Base-by-base conservation (phyloP, 768 basidiomycete species). In the Coprinopsis cinerea region DNA sequence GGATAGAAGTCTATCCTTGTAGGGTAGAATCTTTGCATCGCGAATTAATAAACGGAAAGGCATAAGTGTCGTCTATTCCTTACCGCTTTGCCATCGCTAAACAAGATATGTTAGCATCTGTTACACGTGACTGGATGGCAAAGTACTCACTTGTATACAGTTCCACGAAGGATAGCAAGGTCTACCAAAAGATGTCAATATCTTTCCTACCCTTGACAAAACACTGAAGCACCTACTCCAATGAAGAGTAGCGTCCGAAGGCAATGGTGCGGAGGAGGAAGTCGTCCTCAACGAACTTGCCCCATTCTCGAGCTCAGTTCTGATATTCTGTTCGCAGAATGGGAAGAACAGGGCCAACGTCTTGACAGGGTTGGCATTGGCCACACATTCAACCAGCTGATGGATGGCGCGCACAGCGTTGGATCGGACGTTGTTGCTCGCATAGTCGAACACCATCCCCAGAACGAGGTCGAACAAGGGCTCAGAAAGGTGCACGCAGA, bases 361-460 rank as follows among this genome's bases (percentile, higher is more conserved):
- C 67, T 91, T 91, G 44, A 62, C 68, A 3, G 91, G 81, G 57
- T 90, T 68, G 17, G 88, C 87, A 51, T 90, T 87, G 3, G 91
- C 85, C 20, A 94, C 78, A 59, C 88, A 89, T 65, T 88, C 83
- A 27, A 93, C 85, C 3, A 96, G 72, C 55, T 90, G 84, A 57
- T 92, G 88, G 23, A 93, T 86, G 2, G 86, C 88, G 48, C 88
- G 81, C 36, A 92, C 88, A 20, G 89, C 86, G 63, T 93, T 97
- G 35, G 90, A 83, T 59, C 91, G 89, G 2, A 86, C 85, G 55
- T 92, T 92, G 2, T 86, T 82, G 17, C 86, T 89, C 0, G 83
- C 87, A 60, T 96, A 95, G 48, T 93, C 83, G 58, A 75, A 86
- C 35, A 93, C 83, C 40, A 95, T 74, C 56, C 86, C 86, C 56